These are phyloP conservation scores for Linum tenue DNA, from an alignment of 345 rosid genomes.

Conservation along the genomic window DNA sequence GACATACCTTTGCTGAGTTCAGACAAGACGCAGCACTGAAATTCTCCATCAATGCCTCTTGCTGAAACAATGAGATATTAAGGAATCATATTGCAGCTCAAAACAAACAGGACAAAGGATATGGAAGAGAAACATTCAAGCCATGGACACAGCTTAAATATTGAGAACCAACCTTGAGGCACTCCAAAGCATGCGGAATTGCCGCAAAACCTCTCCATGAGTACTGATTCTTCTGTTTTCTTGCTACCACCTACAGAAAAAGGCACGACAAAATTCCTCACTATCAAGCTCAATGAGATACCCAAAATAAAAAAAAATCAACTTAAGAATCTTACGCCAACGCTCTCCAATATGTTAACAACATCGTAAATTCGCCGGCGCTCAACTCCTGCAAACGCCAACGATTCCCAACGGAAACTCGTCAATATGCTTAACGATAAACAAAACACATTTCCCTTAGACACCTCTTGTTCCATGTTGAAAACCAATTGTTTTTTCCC, in stretches of 20 bases:
- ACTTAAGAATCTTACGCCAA: slow-evolving; percentile 40
- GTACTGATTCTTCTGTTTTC: slow-evolving; percentile 67
- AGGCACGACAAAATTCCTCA: neutral
- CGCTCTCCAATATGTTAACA: slow-evolving; percentile 68
- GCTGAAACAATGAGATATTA: slow-evolving; percentile 30
- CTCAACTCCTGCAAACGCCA: slow-evolving; percentile 47
- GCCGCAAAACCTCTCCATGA: slow-evolving; percentile 67
- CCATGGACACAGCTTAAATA: neutral
- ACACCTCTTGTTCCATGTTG: neutral
- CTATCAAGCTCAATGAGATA: too few species aligned
- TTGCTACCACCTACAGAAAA: slow-evolving; percentile 50
- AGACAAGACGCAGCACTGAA: slow-evolving; percentile 26
- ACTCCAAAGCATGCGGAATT: slow-evolving; percentile 50
- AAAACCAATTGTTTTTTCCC: neutral
- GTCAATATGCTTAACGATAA: neutral
- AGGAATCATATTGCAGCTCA: neutral
- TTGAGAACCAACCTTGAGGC: slow-evolving; percentile 35
- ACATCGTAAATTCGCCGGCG: slow-evolving; percentile 75
- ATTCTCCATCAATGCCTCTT: slow-evolving; percentile 49
- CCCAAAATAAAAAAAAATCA: neutral
- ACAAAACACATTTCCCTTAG: neutral
- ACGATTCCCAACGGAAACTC: neutral
- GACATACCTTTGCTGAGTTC: slow-evolving; percentile 34
- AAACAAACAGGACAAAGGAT: too few species aligned
- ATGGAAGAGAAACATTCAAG: too few species aligned